Base-by-base conservation (phyloP, 805 yeast genomes). In the Lipomyces orientalis region DNA sequence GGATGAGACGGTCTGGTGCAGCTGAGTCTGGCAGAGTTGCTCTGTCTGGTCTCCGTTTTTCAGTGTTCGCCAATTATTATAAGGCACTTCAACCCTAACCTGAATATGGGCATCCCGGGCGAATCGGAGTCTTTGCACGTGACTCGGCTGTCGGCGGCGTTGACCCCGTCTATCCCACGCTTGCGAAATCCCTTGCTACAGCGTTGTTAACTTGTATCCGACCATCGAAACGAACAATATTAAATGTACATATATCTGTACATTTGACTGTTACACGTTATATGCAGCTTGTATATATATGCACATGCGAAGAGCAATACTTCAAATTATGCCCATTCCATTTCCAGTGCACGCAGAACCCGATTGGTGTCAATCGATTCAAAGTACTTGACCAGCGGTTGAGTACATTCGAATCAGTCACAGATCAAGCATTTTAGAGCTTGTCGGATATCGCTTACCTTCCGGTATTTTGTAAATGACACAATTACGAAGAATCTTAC, bases 1-100 rank as follows among this genome's bases (percentile, higher is more conserved):
- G 51, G n/a, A 60, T 39, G 49, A 7, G 39, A 61, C 49, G 22
- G 22, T 8, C 25, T n/a, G n/a, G n/a, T n/a, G n/a, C n/a, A 43
- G 49, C 22, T 43, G 22, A 43, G 22, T 16, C 49, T 43, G 49
- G 49, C 19, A 39, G 39, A 12, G 39, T 35, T 4, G 37, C 39
- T 35, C 9, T 35, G 29, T n/a, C n/a, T n/a, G n/a, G n/a, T n/a
- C n/a, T 16, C 5, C 8, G 19, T 6, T 16, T 14, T 43, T 43
- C 2, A 19, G 49, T 10, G 22, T 1, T 19, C 4, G 22, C 10
- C 14, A 4, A 4, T 10, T 1, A 1, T 6, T n/a, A 16, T 25
- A 3, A 25, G 29, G 29, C 2, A 25, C 29, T 25, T 25, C 29
- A 25, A 3, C 25, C 49, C 49, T 43, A 43, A 43, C 49, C 49